phyloP scores from a whole-genome alignment of 192 early-diverging fungal species.

The Helicostylum pulchrum region DNA sequence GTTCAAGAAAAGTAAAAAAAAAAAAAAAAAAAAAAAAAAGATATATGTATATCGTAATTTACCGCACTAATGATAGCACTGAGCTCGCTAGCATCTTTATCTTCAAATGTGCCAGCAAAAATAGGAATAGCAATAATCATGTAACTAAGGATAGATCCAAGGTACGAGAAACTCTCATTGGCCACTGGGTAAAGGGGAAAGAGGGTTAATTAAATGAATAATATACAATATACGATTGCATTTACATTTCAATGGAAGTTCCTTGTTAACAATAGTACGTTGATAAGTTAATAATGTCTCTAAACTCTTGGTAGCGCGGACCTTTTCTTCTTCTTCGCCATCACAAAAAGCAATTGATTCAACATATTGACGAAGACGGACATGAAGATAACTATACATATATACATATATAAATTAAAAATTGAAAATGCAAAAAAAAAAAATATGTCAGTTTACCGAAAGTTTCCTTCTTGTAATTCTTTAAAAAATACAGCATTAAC shows the following conservation, averaged over 20 bases:
- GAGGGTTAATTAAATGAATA: background rate
- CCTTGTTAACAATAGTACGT: constrained; percentile 54
- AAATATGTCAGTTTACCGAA: constrained; percentile 49
- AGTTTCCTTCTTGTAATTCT: constrained; percentile 81
- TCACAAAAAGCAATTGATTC: constrained; percentile 80
- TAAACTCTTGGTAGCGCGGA: constrained; percentile 53
- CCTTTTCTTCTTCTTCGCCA: constrained; percentile 67
- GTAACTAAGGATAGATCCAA: constrained; percentile 80
- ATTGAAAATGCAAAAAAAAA: no score
- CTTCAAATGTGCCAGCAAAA: constrained; percentile 76
- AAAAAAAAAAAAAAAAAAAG: constrained; percentile 3
- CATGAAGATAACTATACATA: constrained; percentile 56
- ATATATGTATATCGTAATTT: background rate
- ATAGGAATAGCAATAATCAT: constrained; percentile 80
- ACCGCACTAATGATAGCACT: constrained; percentile 73
- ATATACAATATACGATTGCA: background rate
- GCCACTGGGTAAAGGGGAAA: constrained; percentile 30
- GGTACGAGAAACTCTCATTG: constrained; percentile 67
- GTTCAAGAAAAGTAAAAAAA: no score
- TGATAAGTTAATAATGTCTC: constrained; percentile 51
- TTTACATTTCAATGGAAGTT: constrained; percentile 48
- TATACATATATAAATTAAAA: background rate
- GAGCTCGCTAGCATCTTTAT: constrained; percentile 61
- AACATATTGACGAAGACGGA: constrained; percentile 67
- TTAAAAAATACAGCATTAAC: constrained; percentile 68